Conservation (phyloP, 2,329 filamentous ascomycete genomes). For the Magnaporthales sp. region DNA sequence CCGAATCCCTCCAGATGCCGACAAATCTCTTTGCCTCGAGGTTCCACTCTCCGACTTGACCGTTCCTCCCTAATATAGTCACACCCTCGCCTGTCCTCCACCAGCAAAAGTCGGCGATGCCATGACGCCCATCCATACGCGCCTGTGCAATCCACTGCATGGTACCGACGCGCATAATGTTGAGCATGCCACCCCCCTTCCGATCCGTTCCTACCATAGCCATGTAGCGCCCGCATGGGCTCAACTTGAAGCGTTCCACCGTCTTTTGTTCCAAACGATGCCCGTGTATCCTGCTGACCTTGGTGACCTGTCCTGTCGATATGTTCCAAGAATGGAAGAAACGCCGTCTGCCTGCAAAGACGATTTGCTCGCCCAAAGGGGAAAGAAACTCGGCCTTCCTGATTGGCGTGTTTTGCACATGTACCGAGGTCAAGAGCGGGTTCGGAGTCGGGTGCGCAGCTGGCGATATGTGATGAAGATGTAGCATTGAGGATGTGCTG, state of each 20-base stretch:
- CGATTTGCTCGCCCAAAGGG: constrained; percentile 66
- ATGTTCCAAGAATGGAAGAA: constrained; percentile 97
- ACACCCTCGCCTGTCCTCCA: constrained; percentile 79
- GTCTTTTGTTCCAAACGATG: constrained; percentile 74
- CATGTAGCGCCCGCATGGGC: constrained; percentile 79
- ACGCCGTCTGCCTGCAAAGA: constrained; percentile 77
- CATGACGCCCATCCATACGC: constrained; percentile 70
- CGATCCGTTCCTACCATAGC: constrained; percentile 69
- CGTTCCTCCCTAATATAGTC: constrained; percentile 74
- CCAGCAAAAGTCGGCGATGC: constrained; percentile 88
- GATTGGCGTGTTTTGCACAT: constrained; percentile 77
- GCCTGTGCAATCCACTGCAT: constrained; percentile 84
- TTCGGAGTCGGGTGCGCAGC: constrained; percentile 70
- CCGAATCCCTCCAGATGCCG: constrained; percentile 82
- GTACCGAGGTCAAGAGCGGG: constrained; percentile 81
- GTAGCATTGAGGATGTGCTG: constrained; percentile 75
- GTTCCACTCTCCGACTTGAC: constrained; percentile 85
- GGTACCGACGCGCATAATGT: constrained; percentile 69
- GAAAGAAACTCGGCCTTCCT: constrained; percentile 73
- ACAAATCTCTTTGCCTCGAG: constrained; percentile 60
- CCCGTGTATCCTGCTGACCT: constrained; percentile 67
- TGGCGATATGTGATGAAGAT: constrained; percentile 80
- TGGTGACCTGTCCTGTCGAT: constrained; percentile 70
- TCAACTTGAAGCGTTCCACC: constrained; percentile 86
- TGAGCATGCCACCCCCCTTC: constrained; percentile 83